phyloP scores from a whole-genome alignment of 345 rosid species.

The Arabidopsis arenosa region DNA sequence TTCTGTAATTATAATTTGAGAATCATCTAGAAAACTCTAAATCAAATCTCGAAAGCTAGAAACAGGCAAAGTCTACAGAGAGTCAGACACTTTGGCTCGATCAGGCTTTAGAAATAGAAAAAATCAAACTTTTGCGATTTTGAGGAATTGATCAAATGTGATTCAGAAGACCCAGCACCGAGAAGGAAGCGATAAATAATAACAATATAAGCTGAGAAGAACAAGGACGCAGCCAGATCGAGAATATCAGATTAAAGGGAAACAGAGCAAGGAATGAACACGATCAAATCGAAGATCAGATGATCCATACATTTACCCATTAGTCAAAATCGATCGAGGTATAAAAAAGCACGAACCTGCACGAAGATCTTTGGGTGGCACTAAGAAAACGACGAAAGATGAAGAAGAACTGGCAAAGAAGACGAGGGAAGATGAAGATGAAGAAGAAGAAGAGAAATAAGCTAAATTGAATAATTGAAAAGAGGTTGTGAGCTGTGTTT shows the following conservation, averaged over 20 bases:
- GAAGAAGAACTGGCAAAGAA: constrained; percentile 26
- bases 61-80: background rate
- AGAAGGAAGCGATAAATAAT: background rate
- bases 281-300: constrained; percentile 23
- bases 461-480: constrained; percentile 31
- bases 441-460: background rate
- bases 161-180: background rate
- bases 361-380: constrained; percentile 26
- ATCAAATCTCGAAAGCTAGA: constrained; percentile 13
- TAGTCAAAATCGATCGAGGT: constrained; percentile 32
- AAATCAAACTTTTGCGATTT: constrained; percentile 12
- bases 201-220: background rate
- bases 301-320: constrained; percentile 24
- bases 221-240: constrained; percentile 6
- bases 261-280: background rate
- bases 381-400: constrained; percentile 2
- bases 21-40: background rate
- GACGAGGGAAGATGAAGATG: constrained; percentile 17
- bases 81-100: background rate
- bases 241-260: constrained; percentile 8
- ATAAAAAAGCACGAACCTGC: constrained; percentile 19
- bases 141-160: constrained; percentile 17
- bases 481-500: constrained; percentile 40
- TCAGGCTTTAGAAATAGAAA: background rate
- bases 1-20: background rate